These are phyloP conservation scores for Fusarium humuli DNA, from an alignment of 2,329 filamentous ascomycete genomes.

Conservation along the genomic window DNA sequence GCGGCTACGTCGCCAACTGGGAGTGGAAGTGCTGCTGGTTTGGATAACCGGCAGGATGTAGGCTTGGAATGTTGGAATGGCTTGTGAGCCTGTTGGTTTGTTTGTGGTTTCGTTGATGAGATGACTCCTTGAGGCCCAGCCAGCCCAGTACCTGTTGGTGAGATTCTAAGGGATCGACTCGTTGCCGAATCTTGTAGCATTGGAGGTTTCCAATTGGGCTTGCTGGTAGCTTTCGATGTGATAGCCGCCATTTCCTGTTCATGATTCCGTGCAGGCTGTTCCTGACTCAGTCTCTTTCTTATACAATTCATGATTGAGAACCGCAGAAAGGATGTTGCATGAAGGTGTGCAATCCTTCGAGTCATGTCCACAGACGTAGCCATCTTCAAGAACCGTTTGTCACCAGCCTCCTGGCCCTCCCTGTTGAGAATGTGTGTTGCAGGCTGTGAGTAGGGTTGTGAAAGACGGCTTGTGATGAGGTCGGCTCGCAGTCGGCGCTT, in stretches of 20 bases:
- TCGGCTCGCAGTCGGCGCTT: constrained; percentile 73
- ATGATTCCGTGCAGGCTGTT: constrained; percentile 48
- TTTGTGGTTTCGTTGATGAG: constrained; percentile 17
- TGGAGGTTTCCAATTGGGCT: constrained; percentile 41
- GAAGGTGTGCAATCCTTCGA: constrained; percentile 56
- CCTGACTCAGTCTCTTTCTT: constrained; percentile 57
- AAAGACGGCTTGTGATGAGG: constrained; percentile 77
- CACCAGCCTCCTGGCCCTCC: constrained; percentile 59
- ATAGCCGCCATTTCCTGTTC: constrained; percentile 41
- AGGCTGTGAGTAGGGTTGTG: constrained; percentile 74
- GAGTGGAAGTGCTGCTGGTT: constrained; percentile 47
- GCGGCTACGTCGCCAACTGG: constrained; percentile 45
- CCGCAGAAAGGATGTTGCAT: constrained; percentile 67
- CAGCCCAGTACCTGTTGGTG: constrained; percentile 21
- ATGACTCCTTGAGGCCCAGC: constrained; percentile 14
- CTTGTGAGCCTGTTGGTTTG: constrained; percentile 9
- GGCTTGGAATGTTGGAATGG: constrained; percentile 33
- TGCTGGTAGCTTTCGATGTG: constrained; percentile 35
- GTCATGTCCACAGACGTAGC: constrained; percentile 56
- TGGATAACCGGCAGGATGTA: constrained; percentile 45
- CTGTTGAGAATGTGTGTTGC: constrained; percentile 77
- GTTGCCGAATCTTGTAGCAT: constrained; percentile 38
- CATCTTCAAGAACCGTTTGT: constrained; percentile 63
- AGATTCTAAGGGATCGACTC: constrained; percentile 34
- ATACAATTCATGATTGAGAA: constrained; percentile 74